These are phyloP conservation scores for Aspergillus sclerotioniger DNA, from an alignment of 495 filamentous ascomycete species.

Conservation along the genomic window DNA sequence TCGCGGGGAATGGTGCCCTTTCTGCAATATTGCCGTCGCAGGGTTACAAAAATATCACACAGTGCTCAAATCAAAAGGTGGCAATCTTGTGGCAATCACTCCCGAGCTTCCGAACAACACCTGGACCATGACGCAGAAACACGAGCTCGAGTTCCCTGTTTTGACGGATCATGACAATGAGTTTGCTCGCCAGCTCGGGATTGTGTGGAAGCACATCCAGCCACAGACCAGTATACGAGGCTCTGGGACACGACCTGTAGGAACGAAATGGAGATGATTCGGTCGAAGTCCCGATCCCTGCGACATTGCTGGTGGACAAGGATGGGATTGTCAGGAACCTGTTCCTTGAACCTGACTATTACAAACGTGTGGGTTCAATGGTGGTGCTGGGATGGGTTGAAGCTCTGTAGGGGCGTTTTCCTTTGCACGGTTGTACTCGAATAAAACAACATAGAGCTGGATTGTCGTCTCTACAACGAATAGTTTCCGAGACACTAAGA, in stretches of 20 bases:
- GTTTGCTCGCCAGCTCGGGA: constrained; percentile 32
- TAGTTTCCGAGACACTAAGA: not conserved
- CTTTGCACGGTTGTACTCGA: too few species aligned
- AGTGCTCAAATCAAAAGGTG: constrained; percentile 32
- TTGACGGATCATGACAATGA: constrained; percentile 37
- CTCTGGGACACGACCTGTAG: not conserved
- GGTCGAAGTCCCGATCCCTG: constrained; percentile 32
- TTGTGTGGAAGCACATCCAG: constrained; percentile 27
- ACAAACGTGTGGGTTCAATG: constrained; percentile 29
- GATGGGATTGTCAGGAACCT: constrained; percentile 32
- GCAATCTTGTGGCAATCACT: constrained; percentile 38
- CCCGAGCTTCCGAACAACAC: constrained; percentile 36
- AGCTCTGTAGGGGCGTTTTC: not conserved
- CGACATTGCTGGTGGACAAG: constrained; percentile 32
- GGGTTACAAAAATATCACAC: constrained; percentile 28
- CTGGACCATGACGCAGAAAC: constrained; percentile 30
- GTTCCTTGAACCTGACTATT: constrained; percentile 34
- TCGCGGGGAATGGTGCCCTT: constrained; percentile 45
- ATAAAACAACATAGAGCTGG: too few species aligned
- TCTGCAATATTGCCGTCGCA: constrained; percentile 36
- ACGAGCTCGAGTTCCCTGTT: constrained; percentile 35
- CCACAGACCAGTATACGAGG: constrained; percentile 23
- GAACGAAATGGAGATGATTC: constrained; percentile 29
- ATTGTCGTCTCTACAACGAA: too few species aligned
- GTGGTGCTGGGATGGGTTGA: constrained; percentile 31